phyloP scores from a whole-genome alignment of 176 grass and related monocot genomes.

The Puccinellia tenuiflora region DNA sequence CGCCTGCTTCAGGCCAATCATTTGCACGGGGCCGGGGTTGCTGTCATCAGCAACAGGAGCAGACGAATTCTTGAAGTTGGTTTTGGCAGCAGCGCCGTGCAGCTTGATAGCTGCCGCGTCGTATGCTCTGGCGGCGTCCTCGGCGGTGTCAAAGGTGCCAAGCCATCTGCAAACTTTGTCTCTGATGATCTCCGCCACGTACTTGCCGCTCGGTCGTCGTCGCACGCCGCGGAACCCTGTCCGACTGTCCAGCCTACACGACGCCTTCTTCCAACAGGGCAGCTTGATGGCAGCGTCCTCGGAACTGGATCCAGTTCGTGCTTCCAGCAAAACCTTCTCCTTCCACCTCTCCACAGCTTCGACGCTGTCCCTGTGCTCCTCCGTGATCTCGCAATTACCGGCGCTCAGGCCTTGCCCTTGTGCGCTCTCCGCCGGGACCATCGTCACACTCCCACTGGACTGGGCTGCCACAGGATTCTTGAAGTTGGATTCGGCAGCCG shows the following conservation, averaged over 20 bases:
- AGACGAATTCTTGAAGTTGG: not conserved
- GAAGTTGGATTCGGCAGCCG: not conserved
- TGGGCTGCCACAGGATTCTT: not conserved
- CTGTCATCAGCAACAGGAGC: not conserved
- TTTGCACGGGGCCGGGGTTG: not conserved
- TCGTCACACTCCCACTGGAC: not conserved
- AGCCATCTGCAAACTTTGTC: not conserved
- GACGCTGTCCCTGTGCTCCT: no score
- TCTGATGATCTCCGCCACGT: not conserved
- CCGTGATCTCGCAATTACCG: not conserved
- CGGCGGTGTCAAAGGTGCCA: not conserved
- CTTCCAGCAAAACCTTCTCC: no score
- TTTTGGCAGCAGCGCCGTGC: not conserved
- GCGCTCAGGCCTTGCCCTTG: not conserved
- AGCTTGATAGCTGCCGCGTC: not conserved
- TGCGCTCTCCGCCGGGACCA: not conserved
- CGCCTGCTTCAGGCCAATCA: not conserved
- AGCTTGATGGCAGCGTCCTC: not conserved
- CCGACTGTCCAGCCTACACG: not conserved
- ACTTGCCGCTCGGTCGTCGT: not conserved
- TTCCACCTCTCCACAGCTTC: no score
- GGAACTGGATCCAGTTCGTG: not conserved
- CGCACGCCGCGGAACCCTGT: not conserved
- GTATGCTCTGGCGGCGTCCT: not conserved
- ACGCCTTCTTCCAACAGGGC: not conserved